Evolutionary conservation across 163 green algal genomes (phyloP).

Genomic region (Volvox carteri): DNA sequence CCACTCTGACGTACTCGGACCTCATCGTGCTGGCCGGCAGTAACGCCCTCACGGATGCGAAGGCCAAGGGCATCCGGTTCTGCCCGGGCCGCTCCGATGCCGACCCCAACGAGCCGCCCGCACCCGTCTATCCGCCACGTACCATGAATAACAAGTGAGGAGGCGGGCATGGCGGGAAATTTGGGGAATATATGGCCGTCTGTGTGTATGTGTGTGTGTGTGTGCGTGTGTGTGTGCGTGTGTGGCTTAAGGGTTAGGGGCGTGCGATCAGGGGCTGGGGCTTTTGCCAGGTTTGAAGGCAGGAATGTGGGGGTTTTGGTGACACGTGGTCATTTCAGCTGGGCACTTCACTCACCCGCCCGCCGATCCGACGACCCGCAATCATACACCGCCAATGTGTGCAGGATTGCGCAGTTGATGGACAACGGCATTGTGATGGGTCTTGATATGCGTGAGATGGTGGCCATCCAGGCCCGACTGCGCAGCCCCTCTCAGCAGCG

Average conservation of each 20-base stretch:
- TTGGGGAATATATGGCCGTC: too few relatives aligned
- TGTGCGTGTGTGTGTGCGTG: too few relatives aligned
- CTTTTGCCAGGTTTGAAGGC: too few relatives aligned
- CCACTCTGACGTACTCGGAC: conserved; percentile 58
- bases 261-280: too few relatives aligned
- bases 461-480: conserved; percentile 48
- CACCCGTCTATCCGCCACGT: neutral
- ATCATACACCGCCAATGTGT: too few relatives aligned
- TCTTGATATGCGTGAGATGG: conserved; percentile 24
- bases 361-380: too few relatives aligned
- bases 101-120: neutral
- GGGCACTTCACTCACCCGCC: too few relatives aligned
- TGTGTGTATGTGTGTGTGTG: too few relatives aligned
- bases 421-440: conserved; percentile 58
- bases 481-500: conserved; percentile 31
- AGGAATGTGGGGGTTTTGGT: too few relatives aligned
- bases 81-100: conserved; percentile 64
- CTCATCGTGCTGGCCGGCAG: conserved; percentile 69
- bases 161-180: too few relatives aligned
- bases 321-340: too few relatives aligned
- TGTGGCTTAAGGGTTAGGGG: too few relatives aligned
- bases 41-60: conserved; percentile 27
- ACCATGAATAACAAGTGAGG: neutral
- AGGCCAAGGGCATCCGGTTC: conserved; percentile 38
- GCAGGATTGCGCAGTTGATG: conserved; percentile 1